Conservation (phyloP, 169 alveolate species). For the Eimeria praecox region DNA sequence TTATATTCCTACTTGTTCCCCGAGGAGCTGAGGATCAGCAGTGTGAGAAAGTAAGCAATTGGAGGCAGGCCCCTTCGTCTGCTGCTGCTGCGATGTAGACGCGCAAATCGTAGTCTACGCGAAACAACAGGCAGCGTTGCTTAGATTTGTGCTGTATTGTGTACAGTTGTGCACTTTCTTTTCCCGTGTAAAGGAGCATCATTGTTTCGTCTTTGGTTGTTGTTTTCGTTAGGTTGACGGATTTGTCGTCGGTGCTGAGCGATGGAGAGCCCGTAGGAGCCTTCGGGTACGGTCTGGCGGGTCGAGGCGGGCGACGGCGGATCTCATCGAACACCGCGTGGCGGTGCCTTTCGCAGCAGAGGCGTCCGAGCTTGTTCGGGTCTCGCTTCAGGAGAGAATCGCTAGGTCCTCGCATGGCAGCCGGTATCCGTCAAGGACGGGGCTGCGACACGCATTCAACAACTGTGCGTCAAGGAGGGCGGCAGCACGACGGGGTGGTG, state of each 20-base stretch:
- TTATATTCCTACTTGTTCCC: conserved; percentile 60
- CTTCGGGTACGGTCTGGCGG: conserved; percentile 70
- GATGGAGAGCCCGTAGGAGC: conserved; percentile 65
- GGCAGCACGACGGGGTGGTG: conserved; percentile 62
- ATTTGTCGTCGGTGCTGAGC: conserved; percentile 59
- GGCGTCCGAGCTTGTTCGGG: background rate
- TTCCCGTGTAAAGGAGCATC: background rate
- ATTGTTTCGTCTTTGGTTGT: background rate
- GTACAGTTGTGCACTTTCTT: background rate
- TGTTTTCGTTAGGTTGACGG: conserved; percentile 23
- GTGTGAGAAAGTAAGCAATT: conserved; percentile 53
- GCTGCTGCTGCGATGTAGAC: background rate
- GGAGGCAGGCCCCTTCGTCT: background rate
- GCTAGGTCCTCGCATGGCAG: background rate
- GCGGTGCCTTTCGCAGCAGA: conserved; percentile 63
- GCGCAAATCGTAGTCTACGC: background rate
- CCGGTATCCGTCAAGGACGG: background rate
- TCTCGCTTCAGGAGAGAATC: conserved; percentile 3
- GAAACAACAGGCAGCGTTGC: background rate
- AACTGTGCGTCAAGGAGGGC: background rate
- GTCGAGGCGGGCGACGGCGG: conserved; percentile 59
- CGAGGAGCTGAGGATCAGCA: conserved; percentile 50
- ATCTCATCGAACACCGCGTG: conserved; percentile 13
- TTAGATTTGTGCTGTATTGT: background rate
- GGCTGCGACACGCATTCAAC: conserved; percentile 45